A percentile compares a stretch with the other conserved stretches of the same genome.
phyloP scores from a whole-genome alignment of 1,139 yeast genomes.

The Debaryomycetaceae sp. region DNA sequence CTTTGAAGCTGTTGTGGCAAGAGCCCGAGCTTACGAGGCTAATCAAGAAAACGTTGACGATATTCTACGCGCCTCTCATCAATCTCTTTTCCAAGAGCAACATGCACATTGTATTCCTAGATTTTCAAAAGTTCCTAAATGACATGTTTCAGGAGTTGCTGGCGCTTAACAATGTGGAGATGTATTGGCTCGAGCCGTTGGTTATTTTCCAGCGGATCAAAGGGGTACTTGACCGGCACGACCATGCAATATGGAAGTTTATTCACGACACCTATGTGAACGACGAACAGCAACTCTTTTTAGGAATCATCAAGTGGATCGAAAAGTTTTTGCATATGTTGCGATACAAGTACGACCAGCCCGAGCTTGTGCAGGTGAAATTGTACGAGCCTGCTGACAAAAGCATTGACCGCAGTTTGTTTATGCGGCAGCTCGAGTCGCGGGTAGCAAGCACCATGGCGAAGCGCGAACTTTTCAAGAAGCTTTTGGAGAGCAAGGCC shows the following conservation, averaged over 20 bases:
- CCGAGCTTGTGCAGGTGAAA: slow-evolving; percentile 32
- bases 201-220: slow-evolving; percentile 58
- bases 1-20: slow-evolving; percentile 69
- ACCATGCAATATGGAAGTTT: slow-evolving; percentile 59
- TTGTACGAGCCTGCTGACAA: slow-evolving; percentile 11
- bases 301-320: slow-evolving; percentile 60
- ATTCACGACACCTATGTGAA: slow-evolving; percentile 65
- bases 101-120: slow-evolving; percentile 63
- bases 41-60: slow-evolving; percentile 59
- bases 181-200: slow-evolving; percentile 31
- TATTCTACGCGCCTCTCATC: slow-evolving; percentile 80
- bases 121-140: slow-evolving; percentile 61
- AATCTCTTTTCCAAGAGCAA: slow-evolving; percentile 66
- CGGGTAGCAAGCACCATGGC: slow-evolving; percentile 17
- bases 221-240: slow-evolving; percentile 57
- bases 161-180: slow-evolving; percentile 36
- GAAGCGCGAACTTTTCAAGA: slow-evolving; percentile 25
- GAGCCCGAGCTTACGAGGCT: slow-evolving; percentile 70
- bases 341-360: slow-evolving; percentile 49
- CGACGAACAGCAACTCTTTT: slow-evolving; percentile 64
- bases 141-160: slow-evolving; percentile 50
- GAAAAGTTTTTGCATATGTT: slow-evolving; percentile 46
- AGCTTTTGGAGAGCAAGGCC: slow-evolving; percentile 16
- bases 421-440: slow-evolving; percentile 20
- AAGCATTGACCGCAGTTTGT: slow-evolving; percentile 13